Evolutionary conservation across 2,329 filamentous ascomycete species (phyloP).

Genomic region (Fusarium odoratissimum): DNA sequence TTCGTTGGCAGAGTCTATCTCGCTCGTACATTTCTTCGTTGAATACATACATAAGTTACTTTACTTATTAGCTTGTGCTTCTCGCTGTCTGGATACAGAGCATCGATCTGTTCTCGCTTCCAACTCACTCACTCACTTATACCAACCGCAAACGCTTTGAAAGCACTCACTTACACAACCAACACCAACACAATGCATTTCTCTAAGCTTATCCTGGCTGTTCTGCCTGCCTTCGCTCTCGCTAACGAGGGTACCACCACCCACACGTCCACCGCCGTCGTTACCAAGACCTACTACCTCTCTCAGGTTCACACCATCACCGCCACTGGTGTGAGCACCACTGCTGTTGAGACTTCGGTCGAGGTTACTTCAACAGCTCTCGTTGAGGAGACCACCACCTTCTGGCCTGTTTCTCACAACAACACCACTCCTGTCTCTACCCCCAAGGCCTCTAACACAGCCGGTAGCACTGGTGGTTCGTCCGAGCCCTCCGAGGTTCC

Average conservation of each 20-base stretch:
- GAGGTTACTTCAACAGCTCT: constrained; percentile 27
- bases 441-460: constrained; percentile 31
- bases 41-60: constrained; percentile 24
- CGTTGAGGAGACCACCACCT: constrained; percentile 32
- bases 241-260: constrained; percentile 57
- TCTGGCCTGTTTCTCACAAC: constrained; percentile 43
- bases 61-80: constrained; percentile 21
- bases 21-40: constrained; percentile 42
- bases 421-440: constrained; percentile 45
- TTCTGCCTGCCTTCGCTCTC: constrained; percentile 66
- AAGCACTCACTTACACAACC: constrained; percentile 42
- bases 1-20: constrained; percentile 69
- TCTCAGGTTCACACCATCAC: constrained; percentile 58
- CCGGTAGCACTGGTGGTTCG: constrained; percentile 38
- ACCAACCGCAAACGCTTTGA: constrained; percentile 32
- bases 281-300: constrained; percentile 65
- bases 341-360: constrained; percentile 39
- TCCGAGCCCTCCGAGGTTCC: constrained; percentile 52
- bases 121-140: constrained; percentile 36
- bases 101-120: constrained; percentile 37
- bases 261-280: constrained; percentile 61
- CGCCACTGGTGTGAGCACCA: constrained; percentile 48
- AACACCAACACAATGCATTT: constrained; percentile 52
- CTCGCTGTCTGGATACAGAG: constrained; percentile 44
- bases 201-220: constrained; percentile 58